Conservation (phyloP, 106 monocot genomes). For the Gastrodia elata region DNA sequence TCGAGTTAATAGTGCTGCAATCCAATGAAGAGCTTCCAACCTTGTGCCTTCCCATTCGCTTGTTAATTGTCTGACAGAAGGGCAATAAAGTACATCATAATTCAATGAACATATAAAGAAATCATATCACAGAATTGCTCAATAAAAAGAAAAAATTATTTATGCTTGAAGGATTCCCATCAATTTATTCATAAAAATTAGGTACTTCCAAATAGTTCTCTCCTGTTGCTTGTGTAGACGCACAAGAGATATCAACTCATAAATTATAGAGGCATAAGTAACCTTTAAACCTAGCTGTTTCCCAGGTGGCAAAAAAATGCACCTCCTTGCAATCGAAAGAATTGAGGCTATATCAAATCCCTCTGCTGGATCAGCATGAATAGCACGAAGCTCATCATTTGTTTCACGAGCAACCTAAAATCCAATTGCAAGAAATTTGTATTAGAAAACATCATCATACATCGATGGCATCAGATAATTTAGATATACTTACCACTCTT, state of each 20-base stretch:
- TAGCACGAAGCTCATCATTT: constrained; percentile 85
- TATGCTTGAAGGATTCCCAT: background rate
- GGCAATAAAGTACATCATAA: background rate
- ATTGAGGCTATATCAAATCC: constrained; percentile 78
- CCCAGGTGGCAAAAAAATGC: constrained; percentile 16
- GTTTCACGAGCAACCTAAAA: constrained; percentile 88
- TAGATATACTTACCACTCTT: constrained; percentile 31
- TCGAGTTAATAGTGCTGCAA: constrained; percentile 49
- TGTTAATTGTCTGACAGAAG: constrained; percentile 60
- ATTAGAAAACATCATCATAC: background rate
- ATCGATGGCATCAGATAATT: background rate
- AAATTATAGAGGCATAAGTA: constrained; percentile 21
- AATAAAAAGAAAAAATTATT: background rate
- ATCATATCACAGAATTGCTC: background rate
- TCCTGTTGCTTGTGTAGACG: constrained; percentile 11
- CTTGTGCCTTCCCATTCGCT: constrained; percentile 88
- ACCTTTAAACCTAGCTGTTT: constrained; percentile 26
- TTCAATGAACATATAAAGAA: background rate
- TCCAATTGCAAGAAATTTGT: background rate
- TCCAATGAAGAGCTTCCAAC: constrained; percentile 85
- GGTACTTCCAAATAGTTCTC: background rate
- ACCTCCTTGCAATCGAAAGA: constrained; percentile 86
- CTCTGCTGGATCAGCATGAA: constrained; percentile 67
- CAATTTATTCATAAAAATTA: constrained; percentile 2
- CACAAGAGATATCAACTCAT: constrained; percentile 11